Percentiles rank a stretch among this genome's conserved stretches.
These are phyloP conservation scores for Podospora fimiseda DNA, from an alignment of 495 filamentous ascomycete genomes.

Conservation along the genomic window DNA sequence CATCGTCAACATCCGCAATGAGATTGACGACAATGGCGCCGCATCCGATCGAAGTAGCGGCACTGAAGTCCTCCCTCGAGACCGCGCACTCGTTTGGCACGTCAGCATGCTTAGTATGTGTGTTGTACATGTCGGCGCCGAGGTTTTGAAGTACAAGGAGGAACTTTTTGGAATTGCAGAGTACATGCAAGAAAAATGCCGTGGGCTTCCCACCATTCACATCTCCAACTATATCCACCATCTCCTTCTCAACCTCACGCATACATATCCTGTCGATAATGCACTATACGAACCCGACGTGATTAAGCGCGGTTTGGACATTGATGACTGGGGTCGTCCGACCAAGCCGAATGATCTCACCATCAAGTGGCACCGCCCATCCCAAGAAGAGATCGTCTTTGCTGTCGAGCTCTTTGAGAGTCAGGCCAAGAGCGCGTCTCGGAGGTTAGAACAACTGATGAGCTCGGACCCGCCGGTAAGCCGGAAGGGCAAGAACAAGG, in stretches of 20 bases:
- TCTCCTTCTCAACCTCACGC: conserved; percentile 91
- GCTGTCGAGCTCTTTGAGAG: conserved; percentile 81
- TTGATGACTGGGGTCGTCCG: conserved; percentile 71
- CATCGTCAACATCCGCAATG: conserved; percentile 83
- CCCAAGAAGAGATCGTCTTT: conserved; percentile 71
- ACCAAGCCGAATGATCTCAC: conserved; percentile 65
- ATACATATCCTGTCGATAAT: conserved; percentile 87
- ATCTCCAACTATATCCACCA: conserved; percentile 98
- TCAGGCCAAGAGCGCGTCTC: conserved; percentile 53
- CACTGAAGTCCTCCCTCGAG: conserved; percentile 84
- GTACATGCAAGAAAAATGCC: conserved; percentile 93
- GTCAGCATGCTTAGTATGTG: conserved; percentile 98
- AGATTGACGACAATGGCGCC: conserved; percentile 96
- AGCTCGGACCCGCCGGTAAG: conserved; percentile 78
- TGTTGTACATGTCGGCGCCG: conserved; percentile 88
- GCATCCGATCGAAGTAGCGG: conserved; percentile 91
- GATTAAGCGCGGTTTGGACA: conserved; percentile 44
- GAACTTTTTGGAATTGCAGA: conserved; percentile 86
- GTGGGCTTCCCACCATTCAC: conserved; percentile 87
- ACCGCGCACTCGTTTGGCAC: conserved; percentile 92
- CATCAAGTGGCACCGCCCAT: conserved; percentile 87
- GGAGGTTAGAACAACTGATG: conserved; percentile 65
- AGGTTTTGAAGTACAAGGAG: conserved; percentile 77
- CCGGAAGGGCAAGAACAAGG: conserved; percentile 89
- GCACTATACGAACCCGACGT: conserved; percentile 70